phyloP scores from a whole-genome alignment of 179 eudicot genomes.

The Silene vulgaris region DNA sequence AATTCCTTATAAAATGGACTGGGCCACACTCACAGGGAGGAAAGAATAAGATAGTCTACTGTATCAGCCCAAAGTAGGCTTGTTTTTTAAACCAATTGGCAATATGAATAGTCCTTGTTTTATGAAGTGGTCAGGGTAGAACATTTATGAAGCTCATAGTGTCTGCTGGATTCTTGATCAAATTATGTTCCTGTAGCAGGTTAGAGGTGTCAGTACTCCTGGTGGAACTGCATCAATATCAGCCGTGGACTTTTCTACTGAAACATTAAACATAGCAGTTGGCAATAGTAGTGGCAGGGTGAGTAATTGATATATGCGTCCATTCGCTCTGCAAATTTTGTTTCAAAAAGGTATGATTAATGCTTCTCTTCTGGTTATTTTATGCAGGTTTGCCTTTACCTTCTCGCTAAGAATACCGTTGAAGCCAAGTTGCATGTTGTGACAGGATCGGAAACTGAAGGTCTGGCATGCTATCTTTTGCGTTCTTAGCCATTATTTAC shows the following conservation, averaged over 20 bases:
- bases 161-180: constrained; percentile 15
- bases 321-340: background rate
- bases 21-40: too few species aligned
- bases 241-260: constrained; percentile 55
- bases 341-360: background rate
- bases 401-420: constrained; percentile 35
- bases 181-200: constrained; percentile 39
- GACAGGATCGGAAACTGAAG: constrained; percentile 50
- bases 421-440: constrained; percentile 41
- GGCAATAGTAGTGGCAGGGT: constrained; percentile 75
- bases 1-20: too few species aligned
- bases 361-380: constrained; percentile 13
- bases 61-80: too few species aligned
- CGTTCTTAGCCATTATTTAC: background rate
- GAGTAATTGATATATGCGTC: constrained; percentile 25
- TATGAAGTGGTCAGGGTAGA: background rate
- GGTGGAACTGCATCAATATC: constrained; percentile 59
- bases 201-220: constrained; percentile 40
- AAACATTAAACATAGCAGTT: constrained; percentile 50
- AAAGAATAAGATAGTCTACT: too few species aligned
- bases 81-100: too few species aligned
- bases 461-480: constrained; percentile 29
- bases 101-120: too few species aligned
- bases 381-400: constrained; percentile 55
- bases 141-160: background rate